These are phyloP conservation scores for Gaultheria prostrata DNA, from an alignment of 148 eudicot species.

Conservation along the genomic window DNA sequence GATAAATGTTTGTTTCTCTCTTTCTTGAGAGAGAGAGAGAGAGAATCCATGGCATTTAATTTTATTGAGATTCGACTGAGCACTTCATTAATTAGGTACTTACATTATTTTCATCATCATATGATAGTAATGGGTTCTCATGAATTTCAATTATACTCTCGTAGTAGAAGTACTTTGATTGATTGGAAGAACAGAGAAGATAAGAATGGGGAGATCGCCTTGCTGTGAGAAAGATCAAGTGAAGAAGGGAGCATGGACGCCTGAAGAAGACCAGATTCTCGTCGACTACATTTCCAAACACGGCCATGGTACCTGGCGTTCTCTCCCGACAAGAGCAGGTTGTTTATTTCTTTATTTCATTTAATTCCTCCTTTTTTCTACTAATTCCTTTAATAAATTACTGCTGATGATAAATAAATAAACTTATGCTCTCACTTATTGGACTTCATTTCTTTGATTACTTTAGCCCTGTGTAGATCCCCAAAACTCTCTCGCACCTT, in stretches of 20 bases:
- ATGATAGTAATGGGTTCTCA: background rate
- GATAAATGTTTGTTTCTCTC: background rate
- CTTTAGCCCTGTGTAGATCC: background rate
- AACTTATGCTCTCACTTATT: background rate
- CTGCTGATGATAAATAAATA: background rate
- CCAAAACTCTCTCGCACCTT: background rate
- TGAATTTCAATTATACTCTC: too few species aligned
- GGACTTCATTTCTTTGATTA: background rate
- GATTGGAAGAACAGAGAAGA: background rate
- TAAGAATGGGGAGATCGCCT: conserved; percentile 24
- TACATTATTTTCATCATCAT: background rate
- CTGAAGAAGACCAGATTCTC: conserved; percentile 28
- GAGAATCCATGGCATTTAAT: background rate
- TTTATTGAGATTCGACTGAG: background rate
- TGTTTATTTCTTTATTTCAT: background rate
- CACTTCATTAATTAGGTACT: background rate
- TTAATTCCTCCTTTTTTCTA: background rate
- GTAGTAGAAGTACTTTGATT: too few species aligned
- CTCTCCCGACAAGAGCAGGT: conserved; percentile 27
- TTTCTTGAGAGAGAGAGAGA: background rate
- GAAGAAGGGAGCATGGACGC: conserved; percentile 29
- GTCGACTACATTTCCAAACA: conserved; percentile 25
- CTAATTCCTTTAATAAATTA: background rate
- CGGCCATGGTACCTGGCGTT: conserved; percentile 28
- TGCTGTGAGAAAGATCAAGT: conserved; percentile 26